Evolutionary conservation across 2,329 filamentous ascomycete species (phyloP).

Genomic region (Exophiala oligosperma): DNA sequence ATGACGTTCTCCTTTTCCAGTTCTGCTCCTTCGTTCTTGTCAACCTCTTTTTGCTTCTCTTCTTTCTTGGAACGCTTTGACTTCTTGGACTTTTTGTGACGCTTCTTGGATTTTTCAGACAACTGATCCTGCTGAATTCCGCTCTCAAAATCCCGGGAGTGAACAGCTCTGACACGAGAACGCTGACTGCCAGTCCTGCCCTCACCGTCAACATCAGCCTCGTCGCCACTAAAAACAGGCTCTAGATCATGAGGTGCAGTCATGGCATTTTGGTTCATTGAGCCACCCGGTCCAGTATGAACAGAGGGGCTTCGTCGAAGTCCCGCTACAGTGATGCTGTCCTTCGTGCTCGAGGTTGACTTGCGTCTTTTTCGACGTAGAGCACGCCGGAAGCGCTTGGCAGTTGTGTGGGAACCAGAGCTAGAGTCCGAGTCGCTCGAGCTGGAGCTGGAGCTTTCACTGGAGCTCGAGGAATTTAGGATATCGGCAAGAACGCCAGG

Average conservation of each 20-base stretch:
- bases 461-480: conserved; percentile 68
- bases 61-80: conserved; percentile 21
- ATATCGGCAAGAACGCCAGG: conserved; percentile 82
- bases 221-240: conserved; percentile 50
- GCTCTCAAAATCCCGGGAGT: conserved; percentile 51
- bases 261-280: conserved; percentile 13
- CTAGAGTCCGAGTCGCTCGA: conserved; percentile 68
- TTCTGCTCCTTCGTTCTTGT: conserved; percentile 24
- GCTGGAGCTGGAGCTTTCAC: conserved; percentile 51
- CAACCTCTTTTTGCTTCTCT: conserved; percentile 34
- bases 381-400: conserved; percentile 72
- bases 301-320: conserved; percentile 41
- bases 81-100: conserved; percentile 33
- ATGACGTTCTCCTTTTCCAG: conserved; percentile 30
- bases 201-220: conserved; percentile 54
- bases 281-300: conserved; percentile 34
- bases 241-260: conserved; percentile 20
- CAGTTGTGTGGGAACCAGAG: conserved; percentile 68
- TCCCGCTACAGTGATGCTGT: conserved; percentile 50
- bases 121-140: conserved; percentile 22
- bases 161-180: conserved; percentile 25
- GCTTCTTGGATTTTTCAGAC: conserved; percentile 34
- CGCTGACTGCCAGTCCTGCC: conserved; percentile 30
- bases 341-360: conserved; percentile 70
- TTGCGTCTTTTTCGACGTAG: conserved; percentile 73